These are phyloP conservation scores for Nemania sp. DNA, from an alignment of 2,329 filamentous ascomycete genomes.

Conservation along the genomic window DNA sequence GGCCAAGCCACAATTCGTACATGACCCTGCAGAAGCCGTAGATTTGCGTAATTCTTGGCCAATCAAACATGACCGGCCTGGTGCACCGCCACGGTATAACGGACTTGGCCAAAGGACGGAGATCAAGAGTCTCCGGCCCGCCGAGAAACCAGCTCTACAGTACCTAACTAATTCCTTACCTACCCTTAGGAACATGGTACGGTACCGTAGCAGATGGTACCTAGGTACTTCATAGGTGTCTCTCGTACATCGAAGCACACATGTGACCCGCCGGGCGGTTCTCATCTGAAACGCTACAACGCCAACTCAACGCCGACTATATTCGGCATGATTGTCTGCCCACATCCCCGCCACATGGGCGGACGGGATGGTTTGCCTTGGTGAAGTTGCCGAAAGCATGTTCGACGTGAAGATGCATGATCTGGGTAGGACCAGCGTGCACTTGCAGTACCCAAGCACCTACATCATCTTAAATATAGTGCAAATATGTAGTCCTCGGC, in stretches of 20 bases:
- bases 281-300: constrained; percentile 18
- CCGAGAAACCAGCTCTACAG: too few relatives aligned
- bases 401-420: constrained; percentile 1
- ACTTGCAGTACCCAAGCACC: too few relatives aligned
- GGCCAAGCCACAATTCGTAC: constrained; percentile 20
- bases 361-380: background rate
- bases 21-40: background rate
- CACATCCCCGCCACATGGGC: constrained; percentile 6
- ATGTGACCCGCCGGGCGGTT: background rate
- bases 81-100: constrained; percentile 21
- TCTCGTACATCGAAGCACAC: too few relatives aligned
- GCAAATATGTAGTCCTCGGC: background rate
- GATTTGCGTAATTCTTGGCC: too few relatives aligned
- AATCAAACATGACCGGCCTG: constrained; percentile 6
- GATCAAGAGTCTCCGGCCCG: too few relatives aligned
- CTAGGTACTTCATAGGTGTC: too few relatives aligned
- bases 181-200: too few relatives aligned
- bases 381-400: constrained; percentile 1
- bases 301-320: background rate
- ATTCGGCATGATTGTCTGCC: constrained; percentile 22
- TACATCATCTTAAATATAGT: too few relatives aligned
- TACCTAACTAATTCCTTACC: too few relatives aligned
- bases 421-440: background rate
- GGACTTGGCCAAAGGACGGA: background rate
- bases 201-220: too few relatives aligned